These are phyloP conservation scores for Rosa lucieae DNA, from an alignment of 306 rosid genomes.

Conservation along the genomic window DNA sequence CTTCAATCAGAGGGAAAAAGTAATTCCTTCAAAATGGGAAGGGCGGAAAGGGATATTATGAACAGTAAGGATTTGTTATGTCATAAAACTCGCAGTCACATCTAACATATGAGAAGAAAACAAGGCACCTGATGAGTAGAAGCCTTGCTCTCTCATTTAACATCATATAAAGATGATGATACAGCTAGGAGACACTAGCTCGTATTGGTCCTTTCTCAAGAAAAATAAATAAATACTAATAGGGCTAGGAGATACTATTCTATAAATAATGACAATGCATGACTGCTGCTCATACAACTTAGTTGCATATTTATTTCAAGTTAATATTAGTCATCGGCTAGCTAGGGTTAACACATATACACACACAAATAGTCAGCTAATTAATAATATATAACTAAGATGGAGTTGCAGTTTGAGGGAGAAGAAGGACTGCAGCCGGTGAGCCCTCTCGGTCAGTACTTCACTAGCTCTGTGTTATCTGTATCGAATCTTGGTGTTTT, in stretches of 20 bases:
- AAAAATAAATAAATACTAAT: too few relatives aligned
- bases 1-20: too few relatives aligned
- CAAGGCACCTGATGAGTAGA: neutral
- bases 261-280: neutral
- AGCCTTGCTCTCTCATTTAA: neutral
- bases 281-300: neutral
- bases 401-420: constrained; percentile 2
- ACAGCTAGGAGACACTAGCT: too few relatives aligned
- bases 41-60: too few relatives aligned
- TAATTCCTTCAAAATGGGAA: too few relatives aligned
- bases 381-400: neutral
- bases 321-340: neutral
- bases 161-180: neutral
- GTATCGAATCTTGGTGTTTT: constrained; percentile 45
- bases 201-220: too few relatives aligned
- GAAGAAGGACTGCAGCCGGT: constrained; percentile 36
- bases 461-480: constrained; percentile 38
- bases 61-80: too few relatives aligned
- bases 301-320: neutral
- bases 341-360: neutral
- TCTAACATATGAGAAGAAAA: neutral
- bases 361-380: neutral
- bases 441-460: constrained; percentile 60
- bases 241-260: neutral
- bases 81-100: neutral